Base-by-base conservation (phyloP, 306 rosid species). In the Quillaja saponaria region DNA sequence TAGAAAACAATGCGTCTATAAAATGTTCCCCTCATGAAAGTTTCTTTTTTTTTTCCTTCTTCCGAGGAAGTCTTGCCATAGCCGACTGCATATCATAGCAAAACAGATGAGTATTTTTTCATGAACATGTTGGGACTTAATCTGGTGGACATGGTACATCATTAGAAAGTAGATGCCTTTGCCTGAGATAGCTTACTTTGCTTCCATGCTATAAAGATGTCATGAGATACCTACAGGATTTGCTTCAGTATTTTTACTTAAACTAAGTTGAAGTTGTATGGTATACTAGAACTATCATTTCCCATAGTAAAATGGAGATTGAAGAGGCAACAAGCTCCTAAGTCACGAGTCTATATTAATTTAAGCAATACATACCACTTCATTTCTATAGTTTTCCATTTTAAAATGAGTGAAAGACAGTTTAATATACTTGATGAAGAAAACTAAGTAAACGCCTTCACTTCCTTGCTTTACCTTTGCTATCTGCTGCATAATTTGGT, bases 171-270 rank as follows among this genome's bases (percentile, higher is more conserved):
- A n/a, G 16, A 42, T 41, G 33, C 40, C 14, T 68, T 37, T 41
- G 12, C 41, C 3, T 59, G 20, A 49, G 62, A 41, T 41, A 41
- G 58, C 39, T 20, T 64, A n/a, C 54, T 20, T 50, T 50, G 33
- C 7, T 64, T 46, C 54, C 31, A 14, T 76, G 64, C 68, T 35
- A 63, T 40, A 7, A 38, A 18, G 34, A 60, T 52, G 40, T 44
- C 44, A 53, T 11, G 11, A 55, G 8, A 6, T n/a, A n/a, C 10
- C 28, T 48, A 8, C 20, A 0, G n/a, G 46, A 15, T 49, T 20
- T 19, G 62, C 46, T 49, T 49, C 19, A 31, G 64, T 63, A 37
- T 61, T 63, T 7, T 10, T 56, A 48, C 45, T 39, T 5, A 15
- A 20, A 46, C n/a, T n/a, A 37, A 12, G 59, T 63, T 55, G 46